Base-by-base conservation (phyloP, 495 filamentous ascomycete species). In the Symbiotaphrina buchneri region DNA sequence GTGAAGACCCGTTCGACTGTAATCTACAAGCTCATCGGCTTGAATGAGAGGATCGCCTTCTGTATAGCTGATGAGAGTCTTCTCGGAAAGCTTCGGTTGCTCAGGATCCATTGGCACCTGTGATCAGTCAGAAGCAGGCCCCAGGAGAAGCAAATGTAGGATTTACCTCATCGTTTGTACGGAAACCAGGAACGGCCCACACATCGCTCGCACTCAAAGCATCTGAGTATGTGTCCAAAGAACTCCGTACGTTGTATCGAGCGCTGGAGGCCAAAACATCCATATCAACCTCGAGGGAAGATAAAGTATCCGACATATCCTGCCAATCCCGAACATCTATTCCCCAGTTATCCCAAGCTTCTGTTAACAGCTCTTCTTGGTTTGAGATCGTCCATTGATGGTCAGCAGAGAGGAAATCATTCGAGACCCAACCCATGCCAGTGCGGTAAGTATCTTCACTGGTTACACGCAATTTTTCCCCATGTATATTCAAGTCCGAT, bases 391-490 rank as follows among this genome's bases (percentile, higher is more conserved):
- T 35, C 18, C 3, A 4, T 40, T 33, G 10, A 27, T 34, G 35
- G 28, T 41, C 28, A 16, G 31, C 10, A 30, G 30, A 19, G 30
- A 39, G 5, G 10, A 49, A 38, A 17, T 45, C 49, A 35, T 81
- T 71, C 15, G 68, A 61, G 30, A 58, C 64, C 63, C 66, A 76
- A 19, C 80, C 83, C 76, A 92, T 85, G 21, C 67, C 78, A 0
- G 48, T 44, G 14, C 60, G 49, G 45, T 91, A 94, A 1, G 84
- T 85, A 28, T 67, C 65, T 33, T 81, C 52, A 47, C 90, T 95
- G 21, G 85, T 59, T 18, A 93, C 76, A n/a, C 83, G 66, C 10
- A 82, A 55, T 7, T 51, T 58, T 26, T 74, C 54, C 2, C 71
- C 71, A 28, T 72, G 45, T 11, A 61, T 52, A 39, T 84, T 72